phyloP scores from a whole-genome alignment of 768 basidiomycete species.

The Paxillus ammoniavirescens region DNA sequence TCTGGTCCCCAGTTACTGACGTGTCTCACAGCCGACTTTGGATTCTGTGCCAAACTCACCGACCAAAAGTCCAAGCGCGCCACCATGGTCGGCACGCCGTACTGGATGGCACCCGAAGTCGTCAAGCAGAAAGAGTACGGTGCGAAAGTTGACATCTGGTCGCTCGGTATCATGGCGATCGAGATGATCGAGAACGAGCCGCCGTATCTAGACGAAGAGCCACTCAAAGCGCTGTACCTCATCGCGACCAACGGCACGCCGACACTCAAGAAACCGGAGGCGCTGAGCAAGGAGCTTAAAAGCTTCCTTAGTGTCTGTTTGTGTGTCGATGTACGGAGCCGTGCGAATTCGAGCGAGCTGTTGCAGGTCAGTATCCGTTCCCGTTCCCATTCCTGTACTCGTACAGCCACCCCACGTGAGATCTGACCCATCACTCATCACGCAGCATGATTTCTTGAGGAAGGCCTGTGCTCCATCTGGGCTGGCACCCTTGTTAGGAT shows the following conservation, averaged over 20 bases:
- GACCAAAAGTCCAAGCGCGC: conserved; percentile 96
- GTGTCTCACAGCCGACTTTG: conserved; percentile 80
- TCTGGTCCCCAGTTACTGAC: conserved; percentile 1
- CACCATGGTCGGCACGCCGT: conserved; percentile 98
- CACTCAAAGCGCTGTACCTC: conserved; percentile 88
- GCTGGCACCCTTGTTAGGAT: conserved; percentile 82
- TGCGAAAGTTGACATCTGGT: conserved; percentile 96
- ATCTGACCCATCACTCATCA: conserved; percentile 4
- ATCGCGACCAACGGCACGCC: conserved; percentile 99
- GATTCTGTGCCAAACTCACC: conserved; percentile 94
- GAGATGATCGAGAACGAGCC: conserved; percentile 99
- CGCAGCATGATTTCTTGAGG: conserved; percentile 90
- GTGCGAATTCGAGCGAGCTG: conserved; percentile 86
- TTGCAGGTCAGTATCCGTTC: conserved; percentile 58
- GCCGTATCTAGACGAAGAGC: conserved; percentile 94
- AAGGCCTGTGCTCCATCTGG: conserved; percentile 83
- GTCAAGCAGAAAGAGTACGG: conserved; percentile 98
- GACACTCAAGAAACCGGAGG: conserved; percentile 94
- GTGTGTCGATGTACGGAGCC: conserved; percentile 92
- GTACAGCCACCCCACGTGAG: neutral
- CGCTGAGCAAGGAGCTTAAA: conserved; percentile 89
- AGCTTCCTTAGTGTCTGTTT: conserved; percentile 96
- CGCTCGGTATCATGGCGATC: conserved; percentile 96
- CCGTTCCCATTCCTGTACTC: conserved; percentile 25
- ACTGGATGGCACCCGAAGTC: conserved; percentile 99